Percentiles rank a stretch among this genome's conserved stretches.
Evolutionary conservation across 2,329 filamentous ascomycete genomes (phyloP).

Genomic region (Colletotrichum sp.): DNA sequence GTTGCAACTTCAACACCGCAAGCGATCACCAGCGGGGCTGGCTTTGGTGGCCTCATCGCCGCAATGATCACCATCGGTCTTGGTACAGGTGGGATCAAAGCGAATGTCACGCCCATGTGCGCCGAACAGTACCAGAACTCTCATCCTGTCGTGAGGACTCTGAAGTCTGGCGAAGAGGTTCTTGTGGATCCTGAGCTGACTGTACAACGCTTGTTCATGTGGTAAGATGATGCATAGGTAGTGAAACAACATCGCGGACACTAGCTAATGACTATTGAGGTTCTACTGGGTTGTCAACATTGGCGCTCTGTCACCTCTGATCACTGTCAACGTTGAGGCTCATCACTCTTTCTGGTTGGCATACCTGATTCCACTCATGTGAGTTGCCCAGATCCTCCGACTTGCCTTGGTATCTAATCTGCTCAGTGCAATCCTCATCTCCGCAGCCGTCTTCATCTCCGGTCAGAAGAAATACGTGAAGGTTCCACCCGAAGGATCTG

Average conservation of each 20-base stretch:
- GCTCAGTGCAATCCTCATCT: neutral
- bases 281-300: conserved; percentile 64
- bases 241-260: accelerated
- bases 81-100: conserved; percentile 74
- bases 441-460: neutral
- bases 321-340: conserved; percentile 8
- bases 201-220: conserved; percentile 71
- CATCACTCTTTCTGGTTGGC: conserved; percentile 15
- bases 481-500: conserved; percentile 2
- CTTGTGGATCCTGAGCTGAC: conserved; percentile 72
- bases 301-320: conserved; percentile 62
- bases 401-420: neutral
- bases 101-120: conserved; percentile 63
- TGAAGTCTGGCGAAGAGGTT: conserved; percentile 60
- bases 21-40: conserved; percentile 38
- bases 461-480: conserved; percentile 11
- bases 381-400: neutral
- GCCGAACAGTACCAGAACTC: conserved; percentile 69
- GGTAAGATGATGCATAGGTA: neutral
- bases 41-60: conserved; percentile 56
- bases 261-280: conserved; percentile 37
- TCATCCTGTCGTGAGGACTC: conserved; percentile 51
- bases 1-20: conserved; percentile 52
- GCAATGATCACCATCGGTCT: conserved; percentile 68
- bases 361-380: conserved; percentile 25